Evolutionary conservation across 768 basidiomycete genomes (phyloP), one percentile per base, ranked within the genome.

Genomic region (Pleurotus ostreatus): DNA sequence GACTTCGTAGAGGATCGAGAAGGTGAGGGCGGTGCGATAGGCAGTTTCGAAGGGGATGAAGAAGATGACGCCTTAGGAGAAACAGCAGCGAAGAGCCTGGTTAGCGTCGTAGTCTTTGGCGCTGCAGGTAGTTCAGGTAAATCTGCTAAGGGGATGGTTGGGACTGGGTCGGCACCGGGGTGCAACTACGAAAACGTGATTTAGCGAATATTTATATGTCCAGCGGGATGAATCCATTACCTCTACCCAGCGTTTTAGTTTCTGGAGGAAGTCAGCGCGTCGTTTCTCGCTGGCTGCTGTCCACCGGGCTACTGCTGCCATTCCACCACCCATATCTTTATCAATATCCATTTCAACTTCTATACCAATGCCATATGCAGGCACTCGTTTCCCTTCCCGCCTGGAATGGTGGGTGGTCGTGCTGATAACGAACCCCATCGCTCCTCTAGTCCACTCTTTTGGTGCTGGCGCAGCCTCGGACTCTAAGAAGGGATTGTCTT

Each of bases 281-380:
- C 92, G 81, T 34, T 70, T 71, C 55, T 89, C 88, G 38, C 79
- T 71, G 44, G 77, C 83, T 25, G 87, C 82, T 2, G 92, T 92
- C 92, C 92, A 94, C 55, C 89, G 82, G 52, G 92, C 91, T 44
- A 94, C 88, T 25, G 91, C 88, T 38, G 89, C 89, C 87, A 93
- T 92, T n/a, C 91, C 89, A 45, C 80, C 83, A 18, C 75, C 75
- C 85, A 89, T 85, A 62, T 81, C 84, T 70, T 88, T 89, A 70
- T 90, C 88, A 55, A 91, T 81, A 63, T 92, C 84, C 74, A 90
- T 86, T 62, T 92, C 89, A 22, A 92, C 89, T 70, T 93, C 89
- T 49, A 94, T 89, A 1, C 92, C 92, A 59, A 93, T 80, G 7
- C 91, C 92, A 67, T 92, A 94, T 1, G 82, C 91, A 34, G 89